phyloP scores from a whole-genome alignment of 352 stramenopile genomes.

The Peronospora destructor region DNA sequence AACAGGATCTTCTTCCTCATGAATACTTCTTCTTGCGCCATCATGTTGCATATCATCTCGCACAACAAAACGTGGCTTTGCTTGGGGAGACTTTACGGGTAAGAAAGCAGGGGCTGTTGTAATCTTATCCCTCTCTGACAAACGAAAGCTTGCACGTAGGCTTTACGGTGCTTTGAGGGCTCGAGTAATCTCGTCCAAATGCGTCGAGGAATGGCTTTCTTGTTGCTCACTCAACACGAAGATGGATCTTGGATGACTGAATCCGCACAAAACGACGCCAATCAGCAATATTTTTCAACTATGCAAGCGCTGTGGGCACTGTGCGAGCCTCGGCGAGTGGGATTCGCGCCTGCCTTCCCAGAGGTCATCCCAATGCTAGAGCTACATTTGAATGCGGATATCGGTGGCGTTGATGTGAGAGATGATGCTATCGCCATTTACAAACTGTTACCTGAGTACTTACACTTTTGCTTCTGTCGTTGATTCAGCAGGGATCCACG shows the following conservation, averaged over 20 bases:
- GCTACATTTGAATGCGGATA: constrained; percentile 52
- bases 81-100: constrained; percentile 69
- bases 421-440: neutral
- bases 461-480: constrained; percentile 2
- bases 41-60: constrained; percentile 71
- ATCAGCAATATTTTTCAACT: constrained; percentile 43
- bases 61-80: constrained; percentile 65
- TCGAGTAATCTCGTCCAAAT: constrained; percentile 63
- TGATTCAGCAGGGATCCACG: constrained; percentile 9
- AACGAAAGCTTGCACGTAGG: constrained; percentile 26
- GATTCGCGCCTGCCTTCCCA: constrained; percentile 61
- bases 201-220: constrained; percentile 57
- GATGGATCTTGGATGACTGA: constrained; percentile 52
- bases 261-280: constrained; percentile 14
- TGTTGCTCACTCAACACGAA: constrained; percentile 48
- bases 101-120: constrained; percentile 2
- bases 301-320: constrained; percentile 46
- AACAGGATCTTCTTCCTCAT: constrained; percentile 79
- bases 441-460: constrained; percentile 4
- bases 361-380: constrained; percentile 48
- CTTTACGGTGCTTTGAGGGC: constrained; percentile 65
- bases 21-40: constrained; percentile 88
- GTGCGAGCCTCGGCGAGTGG: constrained; percentile 34
- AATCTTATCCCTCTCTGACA: neutral
- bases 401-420: constrained; percentile 24